Base-by-base conservation (phyloP, 108 stramenopile genomes). In the Skeletonema grethae region DNA sequence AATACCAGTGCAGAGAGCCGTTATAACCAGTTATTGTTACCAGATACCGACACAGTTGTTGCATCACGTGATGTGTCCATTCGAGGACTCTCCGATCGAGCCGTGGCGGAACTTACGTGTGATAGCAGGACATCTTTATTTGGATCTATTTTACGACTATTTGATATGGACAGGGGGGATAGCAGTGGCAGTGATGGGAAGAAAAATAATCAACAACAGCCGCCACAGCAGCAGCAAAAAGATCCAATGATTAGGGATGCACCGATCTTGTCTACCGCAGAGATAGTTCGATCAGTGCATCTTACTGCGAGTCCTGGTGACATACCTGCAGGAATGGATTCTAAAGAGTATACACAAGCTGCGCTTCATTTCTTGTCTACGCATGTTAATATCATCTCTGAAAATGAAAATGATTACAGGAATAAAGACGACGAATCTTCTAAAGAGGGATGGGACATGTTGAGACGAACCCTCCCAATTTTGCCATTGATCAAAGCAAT, bases 311-410 rank as follows among this genome's bases (percentile, higher is more conserved):
- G 71, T 30, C 91, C 91, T 12, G 87, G 87, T 28, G 73, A 75
- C n/a, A 76, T 89, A 13, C 91, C 91, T 4, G 82, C 85, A 16
- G 61, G 68, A 2, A 77, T 89, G 84, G 91, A 92, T 78, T 84
- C 88, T 15, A 89, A 92, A 67, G 88, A 92, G 78, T 86, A 87
- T 72, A 80, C 87, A 18, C 61, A 88, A 77, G 82, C 87, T 3
- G 88, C 80, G 32, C 75, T 92, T 30, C 82, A 84, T 61, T 92
- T 92, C 60, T 58, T 92, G 34, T 85, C 85, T 0, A 61, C 61
- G 20, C 13, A 72, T 38, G 61, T 79, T 22, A 67, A 67, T 11
- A 58, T 57, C 24, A 38, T 79, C 32, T 72, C 71, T 11, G 79
- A 79, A 69, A 39, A 72, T 9, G 67, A 68, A 29, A 53, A 24